Percentiles rank a stretch among this genome's conserved stretches.
Conservation (phyloP, 768 basidiomycete genomes). For the Pholiota microspora region DNA sequence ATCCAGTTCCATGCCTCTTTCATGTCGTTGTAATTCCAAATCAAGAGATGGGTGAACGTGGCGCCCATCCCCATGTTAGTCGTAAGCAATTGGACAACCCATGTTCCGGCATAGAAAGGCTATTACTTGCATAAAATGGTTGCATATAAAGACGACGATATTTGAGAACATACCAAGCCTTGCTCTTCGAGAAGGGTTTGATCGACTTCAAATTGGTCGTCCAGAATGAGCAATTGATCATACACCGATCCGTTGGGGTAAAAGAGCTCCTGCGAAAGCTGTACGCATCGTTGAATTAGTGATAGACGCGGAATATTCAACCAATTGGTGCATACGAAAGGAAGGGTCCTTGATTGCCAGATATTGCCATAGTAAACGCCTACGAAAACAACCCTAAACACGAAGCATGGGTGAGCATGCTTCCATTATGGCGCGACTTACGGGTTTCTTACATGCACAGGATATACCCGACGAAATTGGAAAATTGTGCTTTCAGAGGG, state of each 20-base stretch:
- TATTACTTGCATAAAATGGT: too few relatives aligned
- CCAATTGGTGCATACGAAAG: slow-evolving; percentile 21
- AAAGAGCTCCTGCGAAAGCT: slow-evolving; percentile 54
- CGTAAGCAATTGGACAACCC: slow-evolving; percentile 41
- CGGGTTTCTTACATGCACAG: slow-evolving; percentile 40
- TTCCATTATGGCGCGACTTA: not conserved
- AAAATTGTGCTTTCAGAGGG: slow-evolving; percentile 50
- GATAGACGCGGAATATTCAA: not conserved
- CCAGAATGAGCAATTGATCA: slow-evolving; percentile 44
- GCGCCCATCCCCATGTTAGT: slow-evolving; percentile 48
- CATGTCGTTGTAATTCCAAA: slow-evolving; percentile 45
- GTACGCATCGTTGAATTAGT: slow-evolving; percentile 20
- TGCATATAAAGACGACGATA: not conserved
- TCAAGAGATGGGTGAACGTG: slow-evolving; percentile 44
- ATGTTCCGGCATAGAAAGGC: slow-evolving; percentile 48
- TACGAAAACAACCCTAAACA: slow-evolving; percentile 37
- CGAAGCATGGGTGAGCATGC: not conserved
- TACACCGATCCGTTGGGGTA: slow-evolving; percentile 45
- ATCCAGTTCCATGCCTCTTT: slow-evolving; percentile 45
- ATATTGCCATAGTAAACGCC: slow-evolving; percentile 55
- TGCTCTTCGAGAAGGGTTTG: slow-evolving; percentile 35
- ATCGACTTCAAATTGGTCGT: slow-evolving; percentile 43
- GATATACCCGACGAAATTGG: slow-evolving; percentile 45
- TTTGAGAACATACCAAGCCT: slow-evolving; percentile 30
- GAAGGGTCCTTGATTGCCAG: slow-evolving; percentile 42